Evolutionary conservation across 1,139 yeast genomes (phyloP), one percentile per base, ranked within the genome.

Genomic region (Arxiozyma slooffiae): DNA sequence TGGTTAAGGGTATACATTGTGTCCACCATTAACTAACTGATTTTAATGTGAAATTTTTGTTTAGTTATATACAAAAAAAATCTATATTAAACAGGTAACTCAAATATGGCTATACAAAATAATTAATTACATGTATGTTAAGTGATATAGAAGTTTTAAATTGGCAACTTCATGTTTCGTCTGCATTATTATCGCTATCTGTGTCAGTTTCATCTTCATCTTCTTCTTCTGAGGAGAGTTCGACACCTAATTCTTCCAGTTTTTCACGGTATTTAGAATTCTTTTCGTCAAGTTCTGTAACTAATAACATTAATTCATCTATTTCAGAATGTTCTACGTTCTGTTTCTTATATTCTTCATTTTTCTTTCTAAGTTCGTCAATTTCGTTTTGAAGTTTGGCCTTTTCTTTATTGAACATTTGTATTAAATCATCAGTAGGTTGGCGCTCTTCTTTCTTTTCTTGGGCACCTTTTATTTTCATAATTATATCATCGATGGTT

Each of bases 281-380:
- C 53, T 77, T 77, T 48, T 85, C 92, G 57, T 85, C 94, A 61
- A 85, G 70, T 44, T 85, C 95, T 16, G 84, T 75, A 68, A 88
- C 78, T 42, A 87, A 69, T 42, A 85, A 69, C 82, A 87, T 78
- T 55, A 87, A 67, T 52, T 86, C 95, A 61, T 88, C 96, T 16
- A 84, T 64, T 47, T 86, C 95, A 8, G 64, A 55, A 39, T 54
- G 54, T 38, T 56, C 60, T 9, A 54, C 57, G 36, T 50, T 50
- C 36, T 54, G 50, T 21, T 47, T 43, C 44, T 54, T 55, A 22
- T 54, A 46, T 36, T 56, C 53, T 17, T 48, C 48, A 51, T 54
- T 55, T 44, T 57, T 52, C 11, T 50, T 30, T 30, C 47, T 51
- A 38, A 55, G 36, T 23, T 52, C 44, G 18, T 49, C 53, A 36